A percentile compares a stretch with the other conserved stretches of the same genome.
Conservation (phyloP, 139 green algal genomes). For the Volvox reticuliferus region DNA sequence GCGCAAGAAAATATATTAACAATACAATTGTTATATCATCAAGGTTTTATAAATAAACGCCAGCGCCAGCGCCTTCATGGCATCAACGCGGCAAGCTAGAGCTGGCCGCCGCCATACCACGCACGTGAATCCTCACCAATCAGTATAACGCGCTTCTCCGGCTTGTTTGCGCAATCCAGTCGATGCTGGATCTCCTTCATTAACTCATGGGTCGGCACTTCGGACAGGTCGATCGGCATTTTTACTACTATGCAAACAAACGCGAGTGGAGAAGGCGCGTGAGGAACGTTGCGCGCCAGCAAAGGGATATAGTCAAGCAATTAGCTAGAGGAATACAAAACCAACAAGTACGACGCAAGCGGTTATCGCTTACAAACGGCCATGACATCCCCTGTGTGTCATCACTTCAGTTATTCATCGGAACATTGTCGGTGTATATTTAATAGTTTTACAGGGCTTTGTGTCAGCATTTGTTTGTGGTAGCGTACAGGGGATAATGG, state of each 20-base stretch:
- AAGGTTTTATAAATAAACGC: neutral
- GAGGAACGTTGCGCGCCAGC: neutral
- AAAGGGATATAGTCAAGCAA: neutral
- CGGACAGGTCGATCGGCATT: conserved; percentile 74
- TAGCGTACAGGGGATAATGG: neutral
- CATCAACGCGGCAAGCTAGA: neutral
- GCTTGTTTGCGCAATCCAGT: conserved; percentile 94
- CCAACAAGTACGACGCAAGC: neutral
- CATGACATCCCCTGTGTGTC: neutral
- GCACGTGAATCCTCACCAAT: conserved; percentile 76
- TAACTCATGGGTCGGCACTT: conserved; percentile 84
- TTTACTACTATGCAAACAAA: neutral
- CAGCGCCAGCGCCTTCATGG: neutral
- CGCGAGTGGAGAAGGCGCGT: neutral
- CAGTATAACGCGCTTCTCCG: conserved; percentile 95
- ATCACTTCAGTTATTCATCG: neutral
- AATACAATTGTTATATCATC: neutral
- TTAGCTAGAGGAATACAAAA: neutral
- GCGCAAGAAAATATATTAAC: neutral
- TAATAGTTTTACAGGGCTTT: too few relatives aligned
- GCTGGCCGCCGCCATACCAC: neutral
- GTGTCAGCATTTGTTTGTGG: too few relatives aligned
- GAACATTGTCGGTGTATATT: neutral
- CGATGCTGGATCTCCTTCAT: conserved; percentile 91
- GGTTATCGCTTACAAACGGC: neutral